phyloP scores from a whole-genome alignment of 2,329 filamentous ascomycete genomes.

The Talaromyces amestolkiae region DNA sequence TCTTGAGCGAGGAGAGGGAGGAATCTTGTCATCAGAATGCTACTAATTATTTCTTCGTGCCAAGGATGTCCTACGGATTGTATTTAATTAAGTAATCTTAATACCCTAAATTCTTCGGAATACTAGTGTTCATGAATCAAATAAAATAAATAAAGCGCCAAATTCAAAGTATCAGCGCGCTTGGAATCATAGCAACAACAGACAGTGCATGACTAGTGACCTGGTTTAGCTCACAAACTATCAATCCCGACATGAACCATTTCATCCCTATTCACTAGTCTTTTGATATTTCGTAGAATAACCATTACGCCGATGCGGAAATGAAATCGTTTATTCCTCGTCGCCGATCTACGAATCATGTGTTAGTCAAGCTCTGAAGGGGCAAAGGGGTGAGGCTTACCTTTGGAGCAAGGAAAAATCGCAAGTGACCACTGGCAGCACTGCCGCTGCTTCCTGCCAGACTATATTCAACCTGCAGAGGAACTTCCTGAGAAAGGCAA shows the following conservation, averaged over 20 bases:
- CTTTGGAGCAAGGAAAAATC: slow-evolving; percentile 98
- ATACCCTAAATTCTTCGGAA: neutral
- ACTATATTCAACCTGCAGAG: slow-evolving; percentile 88
- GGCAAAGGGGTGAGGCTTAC: slow-evolving; percentile 49
- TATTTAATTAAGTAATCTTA: neutral
- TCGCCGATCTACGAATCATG: slow-evolving; percentile 58
- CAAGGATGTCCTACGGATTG: neutral
- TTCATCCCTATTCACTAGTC: slow-evolving; percentile 1
- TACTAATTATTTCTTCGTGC: slow-evolving; percentile 13
- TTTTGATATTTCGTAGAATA: slow-evolving; percentile 12
- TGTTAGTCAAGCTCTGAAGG: neutral
- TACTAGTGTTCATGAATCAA: neutral
- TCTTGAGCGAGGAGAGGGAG: neutral
- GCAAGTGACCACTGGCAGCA: slow-evolving; percentile 73
- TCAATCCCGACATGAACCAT: slow-evolving; percentile 2
- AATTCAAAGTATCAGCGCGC: slow-evolving; percentile 2
- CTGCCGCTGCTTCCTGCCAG: slow-evolving; percentile 39
- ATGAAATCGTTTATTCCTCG: slow-evolving; percentile 42
- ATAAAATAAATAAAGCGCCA: neutral
- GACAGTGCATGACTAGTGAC: neutral
- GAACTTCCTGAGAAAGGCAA: slow-evolving; percentile 93
- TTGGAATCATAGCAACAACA: slow-evolving; percentile 1
- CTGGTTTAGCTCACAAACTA: neutral
- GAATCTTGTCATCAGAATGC: slow-evolving; percentile 16
- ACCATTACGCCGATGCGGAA: slow-evolving; percentile 19